Conservation (phyloP, 2,329 filamentous ascomycete genomes). For the Epichloe baconii region DNA sequence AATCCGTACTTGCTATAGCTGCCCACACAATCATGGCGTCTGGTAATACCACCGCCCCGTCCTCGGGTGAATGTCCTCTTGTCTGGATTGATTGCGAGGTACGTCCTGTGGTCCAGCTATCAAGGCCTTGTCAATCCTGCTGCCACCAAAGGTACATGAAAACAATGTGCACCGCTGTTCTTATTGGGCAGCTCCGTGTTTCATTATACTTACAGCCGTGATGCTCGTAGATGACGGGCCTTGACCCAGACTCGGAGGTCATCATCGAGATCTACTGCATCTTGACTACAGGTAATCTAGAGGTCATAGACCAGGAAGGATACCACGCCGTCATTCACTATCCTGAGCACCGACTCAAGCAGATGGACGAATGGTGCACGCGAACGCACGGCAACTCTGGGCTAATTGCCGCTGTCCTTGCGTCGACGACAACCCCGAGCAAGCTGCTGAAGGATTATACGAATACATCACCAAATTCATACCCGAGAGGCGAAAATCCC, state of each 20-base stretch:
- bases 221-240: constrained; percentile 58
- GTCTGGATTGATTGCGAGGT: constrained; percentile 74
- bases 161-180: no score
- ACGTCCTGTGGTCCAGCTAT: neutral
- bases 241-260: constrained; percentile 61
- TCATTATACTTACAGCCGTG: neutral
- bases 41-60: neutral
- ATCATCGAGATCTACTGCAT: constrained; percentile 90
- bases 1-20: neutral
- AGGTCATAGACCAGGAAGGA: constrained; percentile 60
- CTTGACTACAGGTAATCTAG: constrained; percentile 69
- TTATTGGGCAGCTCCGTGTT: neutral
- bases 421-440: constrained; percentile 59
- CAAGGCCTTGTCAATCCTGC: neutral
- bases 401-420: constrained; percentile 61
- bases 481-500: constrained; percentile 49
- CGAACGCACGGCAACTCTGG: constrained; percentile 69
- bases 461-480: constrained; percentile 64
- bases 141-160: neutral
- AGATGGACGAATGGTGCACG: constrained; percentile 85
- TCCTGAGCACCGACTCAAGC: constrained; percentile 51
- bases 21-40: neutral
- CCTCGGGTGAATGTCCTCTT: constrained; percentile 40
- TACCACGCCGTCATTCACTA: constrained; percentile 74
- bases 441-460: constrained; percentile 61